phyloP scores from a whole-genome alignment of 2,329 filamentous ascomycete species.

The Cordyceps fumosorosea region DNA sequence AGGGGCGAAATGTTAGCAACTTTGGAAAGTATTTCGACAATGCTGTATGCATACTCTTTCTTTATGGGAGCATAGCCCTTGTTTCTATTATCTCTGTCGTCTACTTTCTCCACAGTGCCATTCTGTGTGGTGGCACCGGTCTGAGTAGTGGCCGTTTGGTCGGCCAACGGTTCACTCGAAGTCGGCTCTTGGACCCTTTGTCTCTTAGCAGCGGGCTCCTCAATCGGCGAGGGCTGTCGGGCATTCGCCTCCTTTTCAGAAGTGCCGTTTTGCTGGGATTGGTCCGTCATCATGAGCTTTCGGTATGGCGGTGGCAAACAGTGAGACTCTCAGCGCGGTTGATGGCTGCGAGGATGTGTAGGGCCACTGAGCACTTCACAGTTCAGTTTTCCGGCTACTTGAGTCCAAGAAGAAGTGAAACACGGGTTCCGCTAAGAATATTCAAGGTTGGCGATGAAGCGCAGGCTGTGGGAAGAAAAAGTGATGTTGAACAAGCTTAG shows the following conservation, averaged over 20 bases:
- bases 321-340: background rate
- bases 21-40: background rate
- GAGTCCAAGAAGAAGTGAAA: background rate
- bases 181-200: constrained; percentile 42
- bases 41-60: constrained; percentile 47
- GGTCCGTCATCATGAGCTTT: constrained; percentile 22
- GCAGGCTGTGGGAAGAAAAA: background rate
- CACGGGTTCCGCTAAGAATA: background rate
- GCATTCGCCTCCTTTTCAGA: background rate
- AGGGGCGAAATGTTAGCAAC: background rate
- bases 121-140: constrained; percentile 13
- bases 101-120: constrained; percentile 18
- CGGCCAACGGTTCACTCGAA: constrained; percentile 10
- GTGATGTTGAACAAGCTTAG: background rate
- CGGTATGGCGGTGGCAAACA: background rate
- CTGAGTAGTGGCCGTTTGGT: background rate
- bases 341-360: background rate
- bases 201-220: constrained; percentile 50
- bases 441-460: background rate
- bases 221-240: constrained; percentile 5
- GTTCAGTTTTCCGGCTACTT: background rate
- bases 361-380: background rate
- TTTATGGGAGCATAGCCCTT: constrained; percentile 66
- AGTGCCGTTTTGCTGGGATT: constrained; percentile 12
- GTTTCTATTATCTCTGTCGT: constrained; percentile 13